phyloP scores from a whole-genome alignment of 148 eudicot species.

The Nyssa sinensis region DNA sequence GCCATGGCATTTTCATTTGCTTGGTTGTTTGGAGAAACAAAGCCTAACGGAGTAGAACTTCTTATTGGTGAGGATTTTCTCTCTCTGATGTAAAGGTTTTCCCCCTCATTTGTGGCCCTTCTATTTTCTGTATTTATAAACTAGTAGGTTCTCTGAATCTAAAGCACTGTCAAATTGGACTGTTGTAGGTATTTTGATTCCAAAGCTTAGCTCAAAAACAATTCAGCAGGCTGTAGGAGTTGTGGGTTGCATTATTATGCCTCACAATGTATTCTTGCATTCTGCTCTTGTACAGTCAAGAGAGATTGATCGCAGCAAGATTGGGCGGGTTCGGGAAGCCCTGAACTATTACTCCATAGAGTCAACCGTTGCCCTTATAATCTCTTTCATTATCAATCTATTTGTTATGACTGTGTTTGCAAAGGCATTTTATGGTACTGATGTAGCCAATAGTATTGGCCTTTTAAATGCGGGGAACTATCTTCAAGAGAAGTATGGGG shows the following conservation, averaged over 20 bases:
- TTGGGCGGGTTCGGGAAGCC: slow-evolving; percentile 81
- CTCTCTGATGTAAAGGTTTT: no score
- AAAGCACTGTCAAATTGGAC: slow-evolving; percentile 1
- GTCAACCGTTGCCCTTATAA: slow-evolving; percentile 64
- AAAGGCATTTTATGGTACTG: slow-evolving; percentile 85
- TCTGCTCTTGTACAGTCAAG: slow-evolving; percentile 97
- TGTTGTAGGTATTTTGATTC: slow-evolving; percentile 68
- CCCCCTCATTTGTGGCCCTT: not conserved
- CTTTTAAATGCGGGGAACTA: slow-evolving; percentile 85
- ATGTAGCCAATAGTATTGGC: slow-evolving; percentile 71
- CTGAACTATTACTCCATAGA: slow-evolving; percentile 85
- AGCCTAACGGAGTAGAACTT: slow-evolving; percentile 81
- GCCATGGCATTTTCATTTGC: slow-evolving; percentile 91
- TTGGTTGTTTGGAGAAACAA: slow-evolving; percentile 96
- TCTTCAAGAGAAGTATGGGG: slow-evolving; percentile 86
- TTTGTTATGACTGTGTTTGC: slow-evolving; percentile 94
- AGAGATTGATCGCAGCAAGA: slow-evolving; percentile 67
- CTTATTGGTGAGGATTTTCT: slow-evolving; percentile 53
- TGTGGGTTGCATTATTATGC: slow-evolving; percentile 98
- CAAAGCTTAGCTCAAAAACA: slow-evolving; percentile 86
- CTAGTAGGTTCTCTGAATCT: not conserved
- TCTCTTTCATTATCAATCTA: slow-evolving; percentile 86
- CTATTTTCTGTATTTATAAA: not conserved
- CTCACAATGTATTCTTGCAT: slow-evolving; percentile 94
- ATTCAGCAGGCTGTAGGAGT: slow-evolving; percentile 95